Evolutionary conservation across 305 asterid genomes (phyloP).

Genomic region (Fraxinus platypoda): DNA sequence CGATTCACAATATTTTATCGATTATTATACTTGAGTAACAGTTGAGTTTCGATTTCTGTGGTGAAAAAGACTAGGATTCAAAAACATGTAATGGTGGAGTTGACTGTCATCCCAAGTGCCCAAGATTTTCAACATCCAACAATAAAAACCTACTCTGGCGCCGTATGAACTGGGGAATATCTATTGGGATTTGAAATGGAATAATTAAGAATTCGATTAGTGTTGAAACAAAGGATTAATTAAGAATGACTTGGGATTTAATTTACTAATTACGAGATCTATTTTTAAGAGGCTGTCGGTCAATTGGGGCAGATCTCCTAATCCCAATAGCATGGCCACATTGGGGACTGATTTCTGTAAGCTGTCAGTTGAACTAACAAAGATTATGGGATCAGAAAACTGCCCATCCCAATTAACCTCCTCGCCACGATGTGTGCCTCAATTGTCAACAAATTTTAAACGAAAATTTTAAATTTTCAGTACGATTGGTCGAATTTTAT

Average conservation of each 20-base stretch:
- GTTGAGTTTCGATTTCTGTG: background rate
- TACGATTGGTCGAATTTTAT: background rate
- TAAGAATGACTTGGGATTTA: slow-evolving; percentile 22
- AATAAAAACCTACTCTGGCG: slow-evolving; percentile 44
- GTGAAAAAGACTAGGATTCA: background rate
- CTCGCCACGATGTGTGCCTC: background rate
- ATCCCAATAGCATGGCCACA: slow-evolving; percentile 18
- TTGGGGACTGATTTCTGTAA: slow-evolving; percentile 17
- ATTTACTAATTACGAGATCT: slow-evolving; percentile 36
- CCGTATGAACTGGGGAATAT: slow-evolving; percentile 53
- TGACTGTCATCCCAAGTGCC: slow-evolving; percentile 36
- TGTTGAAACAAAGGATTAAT: slow-evolving; percentile 28
- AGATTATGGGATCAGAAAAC: slow-evolving; percentile 30
- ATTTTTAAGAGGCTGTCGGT: slow-evolving; percentile 34
- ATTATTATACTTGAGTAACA: background rate
- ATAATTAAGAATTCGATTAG: slow-evolving; percentile 7
- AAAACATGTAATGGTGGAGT: background rate
- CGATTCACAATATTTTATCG: background rate
- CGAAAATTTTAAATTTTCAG: background rate
- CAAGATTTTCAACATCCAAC: slow-evolving; percentile 40
- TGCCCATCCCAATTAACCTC: background rate
- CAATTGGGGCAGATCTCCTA: slow-evolving; percentile 23
- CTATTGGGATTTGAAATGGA: slow-evolving; percentile 45
- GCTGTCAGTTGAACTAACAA: slow-evolving; percentile 26
- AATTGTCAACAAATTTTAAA: background rate